phyloP scores from a whole-genome alignment of 495 filamentous ascomycete species.

The Neurospora intermedia region DNA sequence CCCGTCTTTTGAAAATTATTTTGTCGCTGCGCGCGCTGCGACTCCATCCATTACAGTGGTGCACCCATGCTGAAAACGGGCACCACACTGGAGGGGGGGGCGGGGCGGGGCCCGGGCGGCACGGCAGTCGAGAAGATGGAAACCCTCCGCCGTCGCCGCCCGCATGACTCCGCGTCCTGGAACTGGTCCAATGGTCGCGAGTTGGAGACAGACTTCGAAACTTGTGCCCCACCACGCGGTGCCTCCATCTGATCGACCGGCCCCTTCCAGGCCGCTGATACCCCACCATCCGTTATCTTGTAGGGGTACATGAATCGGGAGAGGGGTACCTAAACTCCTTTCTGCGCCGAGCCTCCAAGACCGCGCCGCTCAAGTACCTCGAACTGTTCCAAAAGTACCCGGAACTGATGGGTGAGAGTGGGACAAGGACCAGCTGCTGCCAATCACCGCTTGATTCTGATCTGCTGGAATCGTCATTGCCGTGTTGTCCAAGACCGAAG shows the following conservation, averaged over 20 bases:
- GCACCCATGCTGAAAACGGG: not conserved
- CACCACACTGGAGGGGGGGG: not conserved
- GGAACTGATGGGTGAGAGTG: not conserved
- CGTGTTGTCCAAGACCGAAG: not conserved
- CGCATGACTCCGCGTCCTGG: not conserved
- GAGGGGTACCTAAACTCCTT: not conserved
- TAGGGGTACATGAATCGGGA: not conserved
- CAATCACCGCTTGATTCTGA: constrained; percentile 7
- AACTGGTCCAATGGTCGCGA: not conserved
- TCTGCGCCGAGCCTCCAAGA: too few species aligned
- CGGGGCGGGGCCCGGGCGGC: not conserved
- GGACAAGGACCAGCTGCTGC: constrained; percentile 4
- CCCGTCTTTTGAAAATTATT: not conserved
- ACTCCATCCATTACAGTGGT: not conserved
- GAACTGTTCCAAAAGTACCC: not conserved
- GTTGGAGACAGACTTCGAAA: not conserved
- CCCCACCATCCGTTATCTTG: not conserved
- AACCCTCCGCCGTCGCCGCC: not conserved
- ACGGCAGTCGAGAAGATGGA: not conserved
- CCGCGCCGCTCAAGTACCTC: not conserved
- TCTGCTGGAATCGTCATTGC: not conserved
- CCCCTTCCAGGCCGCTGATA: not conserved
- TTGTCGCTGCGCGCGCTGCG: not conserved
- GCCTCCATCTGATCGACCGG: not conserved
- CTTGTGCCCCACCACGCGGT: not conserved